Conservation (phyloP, 2,329 filamentous ascomycete genomes). For the Coniochaeta hoffmannii region DNA sequence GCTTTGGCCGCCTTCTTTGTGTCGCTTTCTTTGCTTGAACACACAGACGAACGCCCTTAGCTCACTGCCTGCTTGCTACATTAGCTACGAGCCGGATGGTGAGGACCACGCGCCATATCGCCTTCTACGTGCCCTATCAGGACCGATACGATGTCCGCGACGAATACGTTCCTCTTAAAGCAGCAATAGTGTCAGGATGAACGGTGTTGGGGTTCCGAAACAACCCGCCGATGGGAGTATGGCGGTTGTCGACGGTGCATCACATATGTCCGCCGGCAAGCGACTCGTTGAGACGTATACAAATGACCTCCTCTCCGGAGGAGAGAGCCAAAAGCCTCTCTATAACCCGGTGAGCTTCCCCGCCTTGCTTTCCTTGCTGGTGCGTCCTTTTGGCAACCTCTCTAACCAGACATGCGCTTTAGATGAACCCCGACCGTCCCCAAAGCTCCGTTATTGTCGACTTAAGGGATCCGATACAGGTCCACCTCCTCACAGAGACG, state of each 20-base stretch:
- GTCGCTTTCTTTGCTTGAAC: too few relatives aligned
- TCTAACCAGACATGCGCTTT: slow-evolving; percentile 2
- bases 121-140: neutral
- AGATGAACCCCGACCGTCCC: slow-evolving; percentile 44
- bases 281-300: slow-evolving; percentile 37
- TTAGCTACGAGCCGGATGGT: neutral
- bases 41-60: too few relatives aligned
- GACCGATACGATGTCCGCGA: slow-evolving; percentile 1
- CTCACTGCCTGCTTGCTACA: too few relatives aligned
- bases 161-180: slow-evolving; percentile 4
- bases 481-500: slow-evolving; percentile 90
- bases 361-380: neutral
- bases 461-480: slow-evolving; percentile 66
- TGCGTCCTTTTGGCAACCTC: neutral
- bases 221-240: slow-evolving; percentile 19
- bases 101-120: neutral
- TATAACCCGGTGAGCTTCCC: slow-evolving; percentile 48
- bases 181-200: slow-evolving; percentile 9
- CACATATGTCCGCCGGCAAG: slow-evolving; percentile 34
- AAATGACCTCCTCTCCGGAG: slow-evolving; percentile 44
- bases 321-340: slow-evolving; percentile 44
- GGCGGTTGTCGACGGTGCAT: slow-evolving; percentile 21
- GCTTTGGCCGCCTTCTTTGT: too few relatives aligned
- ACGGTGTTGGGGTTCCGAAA: slow-evolving; percentile 14
- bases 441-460: slow-evolving; percentile 53